Evolutionary conservation across 495 filamentous ascomycete genomes (phyloP), one percentile per base, ranked within the genome.

Genomic region (Achaetomiella virescens): DNA sequence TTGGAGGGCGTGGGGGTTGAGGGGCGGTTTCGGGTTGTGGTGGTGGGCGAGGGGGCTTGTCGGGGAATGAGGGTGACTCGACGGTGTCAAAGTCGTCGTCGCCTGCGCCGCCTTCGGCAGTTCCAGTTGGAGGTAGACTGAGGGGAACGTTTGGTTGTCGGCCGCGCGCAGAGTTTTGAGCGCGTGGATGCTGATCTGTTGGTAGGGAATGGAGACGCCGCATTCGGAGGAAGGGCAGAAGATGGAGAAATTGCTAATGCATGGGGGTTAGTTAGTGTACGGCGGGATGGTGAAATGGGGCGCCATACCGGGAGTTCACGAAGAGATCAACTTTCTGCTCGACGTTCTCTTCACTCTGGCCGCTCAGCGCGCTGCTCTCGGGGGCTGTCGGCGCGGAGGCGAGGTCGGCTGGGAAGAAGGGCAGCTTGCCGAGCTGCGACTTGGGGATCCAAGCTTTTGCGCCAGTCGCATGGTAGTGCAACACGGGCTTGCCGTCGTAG

Each of bases 161-260:
- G 44, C 4, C 14, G 48, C 55, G 36, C 67, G 61, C 25, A 71
- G 55, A 52, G 80, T 80, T 69, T 91, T 86, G 69, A 91, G 82
- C 9, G 91, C 93, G 70, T 98, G 93, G 10, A 97, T 83, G 27
- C 85, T 87, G 65, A 98, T 90, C 31, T 83, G 72, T 4, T 88
- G 90, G 75, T 96, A 98, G 14, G 90, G 87, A 55, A 98, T 90
- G 37, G 84, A 78, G 48, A 96, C 64, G 48, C 91, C 91, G 3
- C 70, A 71, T 31, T 76, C 71, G 43, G 73, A 75, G 18, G 79
- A 50, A 45, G 80, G 70, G 66, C 82, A 86, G 75, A 82, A 92
- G 59, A 95, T 71, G 43, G 82, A 81, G 57, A 96, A 76, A 71
- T 85, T 84, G 48, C 90, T 95, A 54, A 49, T 53, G 10, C 54